Base-by-base conservation (phyloP, 2,329 filamentous ascomycete genomes). In the Erysiphe pulchra region DNA sequence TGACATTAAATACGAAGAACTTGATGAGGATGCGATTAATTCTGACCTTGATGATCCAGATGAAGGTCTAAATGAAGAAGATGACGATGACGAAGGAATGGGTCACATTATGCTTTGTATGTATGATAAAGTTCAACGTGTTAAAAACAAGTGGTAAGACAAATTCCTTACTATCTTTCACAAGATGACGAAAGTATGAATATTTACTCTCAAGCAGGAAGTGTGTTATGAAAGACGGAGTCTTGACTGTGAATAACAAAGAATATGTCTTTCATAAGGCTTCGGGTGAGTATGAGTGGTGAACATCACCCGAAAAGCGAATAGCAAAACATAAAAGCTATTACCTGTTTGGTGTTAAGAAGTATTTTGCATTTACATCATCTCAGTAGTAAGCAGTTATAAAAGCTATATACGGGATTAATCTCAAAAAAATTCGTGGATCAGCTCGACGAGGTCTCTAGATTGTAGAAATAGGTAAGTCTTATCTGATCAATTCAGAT, bases 231-330 rank as follows among this genome's bases (percentile, higher is more conserved):
- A 95, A 95, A 66, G 90, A 98, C 57, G 90, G 90, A 17, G 82
- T 98, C 16, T 69, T 98, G 53, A 92, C 82, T 40, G 84, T 92
- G 34, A 86, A 87, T 53, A 83, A 84, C 53, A 92, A 83, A 63
- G 90, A 98, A 62, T 93, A 92, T 58, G 81, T 98, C 52, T 98
- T 98, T 65, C 85, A 93, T 68, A 95, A 95, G 64, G 90, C 86
- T 20, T 85, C 80, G 41, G 90, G 90, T 56, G 90, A 95, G 64
- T 95, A 94, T 54, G 90, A 98, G 63, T 98, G 90, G 90, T 98
- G 73, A 46, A 45, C 17, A 24, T 24, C 6, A 24, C 20, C 6
- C 6, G 6, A 24, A 24, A 3, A 36, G 6, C 20, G 6, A 24
- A 24, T 24, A 24, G 20, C 6, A 24, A 24, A 24, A 24, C 6